Conservation (phyloP, 768 basidiomycete genomes). For the Tulasnella calospora region DNA sequence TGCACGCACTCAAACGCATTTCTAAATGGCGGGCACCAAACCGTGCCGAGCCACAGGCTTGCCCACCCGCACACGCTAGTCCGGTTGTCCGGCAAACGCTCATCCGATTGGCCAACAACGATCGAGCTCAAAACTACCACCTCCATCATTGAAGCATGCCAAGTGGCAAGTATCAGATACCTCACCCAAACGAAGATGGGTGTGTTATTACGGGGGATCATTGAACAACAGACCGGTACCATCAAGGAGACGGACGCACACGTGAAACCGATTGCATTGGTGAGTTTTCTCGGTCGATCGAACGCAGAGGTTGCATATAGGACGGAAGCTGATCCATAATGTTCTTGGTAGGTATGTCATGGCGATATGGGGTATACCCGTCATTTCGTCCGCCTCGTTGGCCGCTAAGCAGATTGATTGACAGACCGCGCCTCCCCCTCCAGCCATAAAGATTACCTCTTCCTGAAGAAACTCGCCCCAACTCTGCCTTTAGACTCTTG, state of each 20-base stretch:
- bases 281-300: background rate
- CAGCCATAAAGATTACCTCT: constrained; percentile 51
- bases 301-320: background rate
- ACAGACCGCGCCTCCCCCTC: no score
- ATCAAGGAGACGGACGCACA: background rate
- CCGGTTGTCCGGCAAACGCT: background rate
- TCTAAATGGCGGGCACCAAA: background rate
- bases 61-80: no score
- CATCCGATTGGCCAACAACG: background rate
- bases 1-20: no score
- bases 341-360: constrained; percentile 57
- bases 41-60: no score
- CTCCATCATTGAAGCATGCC: background rate
- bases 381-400: background rate
- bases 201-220: background rate
- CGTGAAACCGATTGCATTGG: constrained; percentile 11
- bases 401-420: background rate
- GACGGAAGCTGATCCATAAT: background rate
- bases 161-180: background rate
- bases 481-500: constrained; percentile 72
- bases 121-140: background rate
- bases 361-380: constrained; percentile 65
- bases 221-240: background rate
- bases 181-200: background rate
- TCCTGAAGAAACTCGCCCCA: constrained; percentile 64